Evolutionary conservation across 2,329 filamentous ascomycete species (phyloP).

Genomic region (Penicillium sp.): DNA sequence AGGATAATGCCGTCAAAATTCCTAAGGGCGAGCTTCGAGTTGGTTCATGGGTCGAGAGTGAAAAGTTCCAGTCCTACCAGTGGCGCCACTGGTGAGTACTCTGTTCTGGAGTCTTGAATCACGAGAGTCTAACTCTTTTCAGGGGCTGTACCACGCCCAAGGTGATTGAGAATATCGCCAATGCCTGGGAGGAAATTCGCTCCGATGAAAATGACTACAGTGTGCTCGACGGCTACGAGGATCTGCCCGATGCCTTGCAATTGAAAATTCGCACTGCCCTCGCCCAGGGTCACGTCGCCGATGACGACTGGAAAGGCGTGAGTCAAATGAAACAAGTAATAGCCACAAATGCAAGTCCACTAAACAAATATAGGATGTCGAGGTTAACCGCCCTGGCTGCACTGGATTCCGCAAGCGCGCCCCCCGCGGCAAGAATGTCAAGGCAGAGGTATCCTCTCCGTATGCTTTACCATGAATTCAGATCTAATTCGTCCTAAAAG

Average conservation of each 20-base stretch:
- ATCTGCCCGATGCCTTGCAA: constrained; percentile 66
- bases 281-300: constrained; percentile 73
- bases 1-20: constrained; percentile 68
- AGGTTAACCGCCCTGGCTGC: constrained; percentile 68
- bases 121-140: neutral
- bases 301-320: constrained; percentile 87
- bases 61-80: constrained; percentile 61
- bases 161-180: constrained; percentile 5
- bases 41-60: constrained; percentile 67
- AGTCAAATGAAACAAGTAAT: constrained; percentile 31
- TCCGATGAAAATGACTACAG: constrained; percentile 57
- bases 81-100: constrained; percentile 81
- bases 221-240: constrained; percentile 76
- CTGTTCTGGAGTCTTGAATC: neutral
- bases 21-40: constrained; percentile 74
- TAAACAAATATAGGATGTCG: constrained; percentile 59
- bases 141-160: constrained; percentile 86
- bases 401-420: constrained; percentile 58
- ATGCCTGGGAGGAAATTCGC: neutral
- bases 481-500: constrained; percentile 10
- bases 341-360: neutral
- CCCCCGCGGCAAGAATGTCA: constrained; percentile 37
- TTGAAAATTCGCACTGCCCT: constrained; percentile 72
- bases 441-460: constrained; percentile 20
- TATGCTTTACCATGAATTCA: neutral